phyloP scores from a whole-genome alignment of 805 yeast species.

The Saccharomyces jurei region DNA sequence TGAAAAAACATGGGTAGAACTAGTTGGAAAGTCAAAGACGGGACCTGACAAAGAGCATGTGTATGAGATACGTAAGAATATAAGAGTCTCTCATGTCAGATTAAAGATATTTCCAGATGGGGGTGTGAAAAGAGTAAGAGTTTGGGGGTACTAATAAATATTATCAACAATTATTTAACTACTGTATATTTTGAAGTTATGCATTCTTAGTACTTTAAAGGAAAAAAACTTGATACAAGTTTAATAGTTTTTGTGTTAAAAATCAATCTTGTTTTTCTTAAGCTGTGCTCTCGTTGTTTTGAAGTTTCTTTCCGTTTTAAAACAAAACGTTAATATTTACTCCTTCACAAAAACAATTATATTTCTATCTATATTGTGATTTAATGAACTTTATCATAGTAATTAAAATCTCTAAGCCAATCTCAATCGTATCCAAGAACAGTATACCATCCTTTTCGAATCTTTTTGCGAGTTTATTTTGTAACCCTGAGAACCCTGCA shows the following conservation, averaged over 20 bases:
- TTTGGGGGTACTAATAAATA: slow-evolving; percentile 44
- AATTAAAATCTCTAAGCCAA: slow-evolving; percentile 7
- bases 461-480: slow-evolving; percentile 3
- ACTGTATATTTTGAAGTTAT: not conserved
- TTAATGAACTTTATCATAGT: slow-evolving; percentile 3
- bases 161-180: not conserved
- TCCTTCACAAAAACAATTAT: not conserved
- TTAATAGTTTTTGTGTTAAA: not conserved
- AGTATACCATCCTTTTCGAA: slow-evolving; percentile 3
- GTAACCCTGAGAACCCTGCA: slow-evolving; percentile 24
- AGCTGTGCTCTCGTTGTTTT: no score
- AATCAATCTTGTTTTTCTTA: not conserved
- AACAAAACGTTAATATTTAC: not conserved
- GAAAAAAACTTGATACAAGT: not conserved
- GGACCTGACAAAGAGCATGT: slow-evolving; percentile 78
- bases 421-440: slow-evolving; percentile 9
- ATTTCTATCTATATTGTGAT: not conserved
- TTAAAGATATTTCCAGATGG: slow-evolving; percentile 91
- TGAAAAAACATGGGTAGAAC: slow-evolving; percentile 46
- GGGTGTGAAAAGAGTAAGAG: slow-evolving; percentile 86
- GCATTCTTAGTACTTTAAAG: not conserved
- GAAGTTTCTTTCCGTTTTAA: not conserved
- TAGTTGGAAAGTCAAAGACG: slow-evolving; percentile 66
- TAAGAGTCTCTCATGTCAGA: slow-evolving; percentile 58
- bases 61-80: slow-evolving; percentile 32